Base-by-base conservation (phyloP, 2,329 filamentous ascomycete genomes). In the Trichocomaceae sp. region DNA sequence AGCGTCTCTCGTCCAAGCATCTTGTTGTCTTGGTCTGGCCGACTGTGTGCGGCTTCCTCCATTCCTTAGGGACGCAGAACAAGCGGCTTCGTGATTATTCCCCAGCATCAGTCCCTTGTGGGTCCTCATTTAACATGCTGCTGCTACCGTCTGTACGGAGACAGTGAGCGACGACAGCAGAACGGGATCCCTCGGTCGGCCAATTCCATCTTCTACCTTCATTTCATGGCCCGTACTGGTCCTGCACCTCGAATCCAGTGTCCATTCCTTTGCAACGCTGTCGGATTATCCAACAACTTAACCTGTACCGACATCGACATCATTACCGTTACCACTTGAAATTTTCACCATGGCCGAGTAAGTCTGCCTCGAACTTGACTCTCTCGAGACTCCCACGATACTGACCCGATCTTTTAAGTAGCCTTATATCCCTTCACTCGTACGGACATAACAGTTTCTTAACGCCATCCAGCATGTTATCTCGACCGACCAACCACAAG, bases 311-410 rank as follows among this genome's bases (percentile, higher is more conserved):
- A 42, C n/a, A 42, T 17, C 22, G 17, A 19, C 17, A 42, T 42
- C 19, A 20, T 20, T 8, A 22, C 19, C 39, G 3, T 20, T 8
- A 22, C 19, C 39, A 3, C 39, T 42, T 42, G 17, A 20, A 42
- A 23, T 29, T 49, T 45, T 57, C 64, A 69, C 52, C 62, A 72
- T 72, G 70, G 69, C 70, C 55, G 70, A 72, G 70, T 72, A 69
- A 62, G 70, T 65, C 35, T 35, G 35, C 37, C 44, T 49, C 37
- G 19, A 47, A 42, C 35, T 26, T 31, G 50, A 53, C 26, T 13
- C 20, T 26, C 50, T 47, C 39, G n/a, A 50, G 42, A 35, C 61
- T n/a, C 10, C 20, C 42, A 10, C 10, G n/a, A 15, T 49, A 26
- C 48, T 55, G 12, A 55, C 33, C n/a, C 23, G 15, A 13, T 9